Evolutionary conservation across 495 filamentous ascomycete genomes (phyloP).

Genomic region (Penicillium waksmanii): DNA sequence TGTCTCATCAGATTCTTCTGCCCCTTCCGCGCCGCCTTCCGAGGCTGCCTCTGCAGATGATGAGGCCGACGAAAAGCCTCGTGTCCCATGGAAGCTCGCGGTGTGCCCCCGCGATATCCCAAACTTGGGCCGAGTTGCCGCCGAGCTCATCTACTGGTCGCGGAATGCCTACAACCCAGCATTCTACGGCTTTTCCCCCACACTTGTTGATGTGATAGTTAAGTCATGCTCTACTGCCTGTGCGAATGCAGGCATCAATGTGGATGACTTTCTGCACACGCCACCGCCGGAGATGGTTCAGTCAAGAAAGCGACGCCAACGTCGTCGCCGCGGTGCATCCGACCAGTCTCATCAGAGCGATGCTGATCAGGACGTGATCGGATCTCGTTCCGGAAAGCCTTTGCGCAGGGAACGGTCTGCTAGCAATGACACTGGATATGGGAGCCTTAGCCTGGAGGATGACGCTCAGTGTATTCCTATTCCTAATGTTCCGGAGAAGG

Average conservation of each 20-base stretch:
- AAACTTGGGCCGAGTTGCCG: slow-evolving; percentile 46
- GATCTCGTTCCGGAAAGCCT: slow-evolving; percentile 13
- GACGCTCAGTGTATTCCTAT: slow-evolving; percentile 13
- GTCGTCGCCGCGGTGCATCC: slow-evolving; percentile 25
- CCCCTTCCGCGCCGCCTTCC: slow-evolving; percentile 29
- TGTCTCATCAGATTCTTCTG: slow-evolving; percentile 42
- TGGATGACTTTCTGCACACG: slow-evolving; percentile 36
- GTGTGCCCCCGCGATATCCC: slow-evolving; percentile 36
- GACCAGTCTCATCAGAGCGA: slow-evolving; percentile 25
- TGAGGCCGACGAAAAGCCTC: slow-evolving; percentile 38
- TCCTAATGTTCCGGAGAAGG: slow-evolving; percentile 9
- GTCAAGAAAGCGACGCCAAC: slow-evolving; percentile 14
- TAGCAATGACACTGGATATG: slow-evolving; percentile 40
- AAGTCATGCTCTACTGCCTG: slow-evolving; percentile 46
- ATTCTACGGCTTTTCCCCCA: slow-evolving; percentile 48
- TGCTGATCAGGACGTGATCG: slow-evolving; percentile 25
- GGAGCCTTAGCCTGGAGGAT: slow-evolving; percentile 35
- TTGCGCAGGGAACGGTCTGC: slow-evolving; percentile 28
- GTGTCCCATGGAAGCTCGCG: slow-evolving; percentile 13
- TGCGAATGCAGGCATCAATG: slow-evolving; percentile 41
- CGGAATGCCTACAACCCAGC: slow-evolving; percentile 52
- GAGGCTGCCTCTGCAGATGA: slow-evolving; percentile 33
- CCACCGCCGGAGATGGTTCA: slow-evolving; percentile 10
- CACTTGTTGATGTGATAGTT: slow-evolving; percentile 44
- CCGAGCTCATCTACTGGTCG: slow-evolving; percentile 52